These are phyloP conservation scores for Dimocarpus longan DNA, from an alignment of 345 rosid genomes.

Conservation along the genomic window DNA sequence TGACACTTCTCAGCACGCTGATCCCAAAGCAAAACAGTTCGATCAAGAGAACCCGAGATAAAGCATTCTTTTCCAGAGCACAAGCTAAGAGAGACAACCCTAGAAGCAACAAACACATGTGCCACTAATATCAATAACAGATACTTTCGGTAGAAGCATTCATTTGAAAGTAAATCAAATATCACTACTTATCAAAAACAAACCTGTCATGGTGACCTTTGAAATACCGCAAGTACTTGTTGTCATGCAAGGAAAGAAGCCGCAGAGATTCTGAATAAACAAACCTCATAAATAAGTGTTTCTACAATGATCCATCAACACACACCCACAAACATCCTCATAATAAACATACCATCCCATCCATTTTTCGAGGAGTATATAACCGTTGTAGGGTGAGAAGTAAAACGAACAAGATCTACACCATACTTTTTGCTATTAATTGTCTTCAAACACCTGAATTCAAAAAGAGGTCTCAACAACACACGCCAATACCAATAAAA, in stretches of 20 bases:
- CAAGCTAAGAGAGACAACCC: constrained; percentile 95
- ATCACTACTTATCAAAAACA: constrained; percentile 10
- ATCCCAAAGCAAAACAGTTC: constrained; percentile 97
- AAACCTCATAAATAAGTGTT: constrained; percentile 4
- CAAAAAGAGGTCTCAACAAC: neutral
- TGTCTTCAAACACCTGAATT: constrained; percentile 84
- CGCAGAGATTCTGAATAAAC: constrained; percentile 69
- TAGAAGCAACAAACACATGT: constrained; percentile 25
- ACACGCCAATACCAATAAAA: neutral
- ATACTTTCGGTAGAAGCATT: constrained; percentile 2
- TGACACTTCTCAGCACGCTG: constrained; percentile 97
- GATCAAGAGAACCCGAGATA: constrained; percentile 93
- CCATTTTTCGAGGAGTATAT: constrained; percentile 97
- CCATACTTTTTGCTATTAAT: constrained; percentile 98
- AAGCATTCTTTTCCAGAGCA: constrained; percentile 85
- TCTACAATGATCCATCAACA: neutral
- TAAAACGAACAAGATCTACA: constrained; percentile 91
- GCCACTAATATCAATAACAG: neutral
- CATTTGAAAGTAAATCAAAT: constrained; percentile 4
- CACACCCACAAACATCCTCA: neutral
- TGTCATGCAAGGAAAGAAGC: constrained; percentile 92
- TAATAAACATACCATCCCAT: constrained; percentile 82
- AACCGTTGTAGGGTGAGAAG: constrained; percentile 87
- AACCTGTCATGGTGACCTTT: constrained; percentile 99
- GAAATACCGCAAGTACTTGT: constrained; percentile 93